Evolutionary conservation across 2,329 filamentous ascomycete genomes (phyloP).

Genomic region (Verticillium nonalfalfae): DNA sequence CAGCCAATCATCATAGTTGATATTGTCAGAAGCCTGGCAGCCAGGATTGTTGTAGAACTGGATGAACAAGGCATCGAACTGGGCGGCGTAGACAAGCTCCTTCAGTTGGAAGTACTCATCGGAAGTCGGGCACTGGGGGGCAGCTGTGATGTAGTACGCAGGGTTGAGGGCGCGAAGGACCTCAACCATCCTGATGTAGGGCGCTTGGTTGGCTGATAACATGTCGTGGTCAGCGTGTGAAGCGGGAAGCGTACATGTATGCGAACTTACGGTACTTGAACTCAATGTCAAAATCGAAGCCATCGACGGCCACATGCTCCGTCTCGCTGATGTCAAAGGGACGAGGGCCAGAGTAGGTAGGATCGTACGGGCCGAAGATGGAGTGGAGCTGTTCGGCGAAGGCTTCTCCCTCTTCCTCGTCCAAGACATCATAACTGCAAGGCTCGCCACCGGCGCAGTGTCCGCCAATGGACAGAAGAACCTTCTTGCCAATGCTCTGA

Average conservation of each 20-base stretch:
- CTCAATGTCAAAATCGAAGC: conserved; percentile 38
- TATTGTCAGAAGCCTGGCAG: conserved; percentile 26
- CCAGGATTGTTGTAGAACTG: conserved; percentile 43
- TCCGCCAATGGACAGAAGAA: conserved; percentile 35
- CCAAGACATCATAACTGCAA: conserved; percentile 26
- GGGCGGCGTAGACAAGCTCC: conserved; percentile 29
- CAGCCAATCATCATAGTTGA: conserved; percentile 39
- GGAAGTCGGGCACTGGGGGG: conserved; percentile 35
- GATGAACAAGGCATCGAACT: conserved; percentile 36
- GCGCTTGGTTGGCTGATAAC: conserved; percentile 18
- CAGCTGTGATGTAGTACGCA: conserved; percentile 30
- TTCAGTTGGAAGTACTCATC: conserved; percentile 22
- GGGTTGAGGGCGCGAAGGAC: conserved; percentile 23
- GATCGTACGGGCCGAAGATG: conserved; percentile 29
- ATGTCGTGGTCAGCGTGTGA: conserved; percentile 7
- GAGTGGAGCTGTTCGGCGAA: conserved; percentile 32
- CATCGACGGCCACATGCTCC: conserved; percentile 25
- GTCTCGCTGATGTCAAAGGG: conserved; percentile 27
- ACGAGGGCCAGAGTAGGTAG: conserved; percentile 24
- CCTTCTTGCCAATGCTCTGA: conserved; percentile 32
- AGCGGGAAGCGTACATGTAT: background rate
- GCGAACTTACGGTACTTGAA: conserved; percentile 19
- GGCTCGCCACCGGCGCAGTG: conserved; percentile 12
- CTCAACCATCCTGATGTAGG: conserved; percentile 31
- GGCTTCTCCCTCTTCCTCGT: conserved; percentile 19